Conservation (phyloP, 2,329 filamentous ascomycete genomes). For the Lasiodiplodia gonubiensis region DNA sequence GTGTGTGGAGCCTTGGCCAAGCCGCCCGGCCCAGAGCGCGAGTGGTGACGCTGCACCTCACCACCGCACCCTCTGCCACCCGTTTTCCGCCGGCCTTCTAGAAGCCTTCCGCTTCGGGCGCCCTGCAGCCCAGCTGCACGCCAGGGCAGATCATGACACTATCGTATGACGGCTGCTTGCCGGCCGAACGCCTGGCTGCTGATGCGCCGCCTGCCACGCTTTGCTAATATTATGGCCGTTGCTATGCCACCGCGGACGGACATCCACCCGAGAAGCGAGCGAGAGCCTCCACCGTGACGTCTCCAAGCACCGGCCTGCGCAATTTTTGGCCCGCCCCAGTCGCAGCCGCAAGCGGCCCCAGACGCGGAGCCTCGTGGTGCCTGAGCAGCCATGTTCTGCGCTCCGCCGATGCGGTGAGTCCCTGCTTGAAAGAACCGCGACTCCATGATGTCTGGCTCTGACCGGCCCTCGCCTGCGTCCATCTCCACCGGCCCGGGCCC, state of each 20-base stretch:
- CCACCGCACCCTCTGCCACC: not conserved
- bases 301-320: slow-evolving; percentile 9
- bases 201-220: slow-evolving; percentile 14
- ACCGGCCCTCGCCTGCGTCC: slow-evolving; percentile 1
- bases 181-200: slow-evolving; percentile 11
- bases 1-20: slow-evolving; percentile 1
- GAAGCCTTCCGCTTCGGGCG: slow-evolving; percentile 23
- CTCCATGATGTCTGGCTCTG: not conserved
- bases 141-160: slow-evolving; percentile 26
- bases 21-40: not conserved
- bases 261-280: slow-evolving; percentile 12
- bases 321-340: slow-evolving; percentile 12
- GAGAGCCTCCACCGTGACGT: slow-evolving; percentile 25
- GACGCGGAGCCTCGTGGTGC: not conserved
- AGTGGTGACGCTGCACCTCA: slow-evolving; percentile 13
- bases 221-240: slow-evolving; percentile 19
- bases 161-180: slow-evolving; percentile 25
- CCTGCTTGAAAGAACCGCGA: not conserved
- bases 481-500: slow-evolving; percentile 10
- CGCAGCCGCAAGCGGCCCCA: slow-evolving; percentile 5
- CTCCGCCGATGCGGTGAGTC: slow-evolving; percentile 19
- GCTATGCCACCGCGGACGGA: slow-evolving; percentile 18
- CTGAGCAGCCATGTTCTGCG: not conserved
- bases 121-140: slow-evolving; percentile 22
- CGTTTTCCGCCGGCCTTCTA: slow-evolving; percentile 16